These are phyloP conservation scores for Asparagopsis taxiformis DNA, from an alignment of 31 red algal genomes.

Conservation along the genomic window DNA sequence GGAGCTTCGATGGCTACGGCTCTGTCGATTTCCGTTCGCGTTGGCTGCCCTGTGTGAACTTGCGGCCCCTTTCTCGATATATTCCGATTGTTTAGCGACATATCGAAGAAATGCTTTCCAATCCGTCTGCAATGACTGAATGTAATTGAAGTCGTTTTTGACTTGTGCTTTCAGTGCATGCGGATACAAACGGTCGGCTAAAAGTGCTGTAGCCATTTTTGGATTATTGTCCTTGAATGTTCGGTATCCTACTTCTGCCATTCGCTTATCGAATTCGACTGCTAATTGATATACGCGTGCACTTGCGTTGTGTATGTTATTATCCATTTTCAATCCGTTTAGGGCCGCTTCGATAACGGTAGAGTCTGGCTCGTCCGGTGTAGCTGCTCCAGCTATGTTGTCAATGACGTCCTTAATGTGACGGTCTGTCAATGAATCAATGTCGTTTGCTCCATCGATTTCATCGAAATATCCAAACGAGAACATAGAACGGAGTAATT, in stretches of 20 bases:
- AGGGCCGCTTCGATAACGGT: neutral
- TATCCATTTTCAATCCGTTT: neutral
- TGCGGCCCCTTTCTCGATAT: neutral
- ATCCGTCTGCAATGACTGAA: neutral
- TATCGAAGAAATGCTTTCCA: neutral
- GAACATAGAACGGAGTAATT: neutral
- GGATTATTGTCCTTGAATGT: neutral
- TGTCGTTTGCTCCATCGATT: neutral
- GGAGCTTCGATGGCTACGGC: neutral
- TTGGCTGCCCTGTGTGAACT: no score
- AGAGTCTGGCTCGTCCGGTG: neutral
- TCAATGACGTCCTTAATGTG: neutral
- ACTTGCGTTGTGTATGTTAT: neutral
- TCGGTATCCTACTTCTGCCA: neutral
- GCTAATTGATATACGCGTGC: neutral
- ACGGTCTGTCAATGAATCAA: neutral
- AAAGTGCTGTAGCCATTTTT: neutral
- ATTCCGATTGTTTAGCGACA: neutral
- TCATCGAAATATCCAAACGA: conserved; percentile 3
- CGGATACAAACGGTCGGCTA: neutral
- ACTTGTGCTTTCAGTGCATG: neutral
- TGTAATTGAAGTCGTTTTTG: neutral
- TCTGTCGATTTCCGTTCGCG: neutral
- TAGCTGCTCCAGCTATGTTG: neutral
- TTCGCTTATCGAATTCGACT: neutral